Evolutionary conservation across 495 filamentous ascomycete genomes (phyloP).

Genomic region (Lentithecium fluviatile): DNA sequence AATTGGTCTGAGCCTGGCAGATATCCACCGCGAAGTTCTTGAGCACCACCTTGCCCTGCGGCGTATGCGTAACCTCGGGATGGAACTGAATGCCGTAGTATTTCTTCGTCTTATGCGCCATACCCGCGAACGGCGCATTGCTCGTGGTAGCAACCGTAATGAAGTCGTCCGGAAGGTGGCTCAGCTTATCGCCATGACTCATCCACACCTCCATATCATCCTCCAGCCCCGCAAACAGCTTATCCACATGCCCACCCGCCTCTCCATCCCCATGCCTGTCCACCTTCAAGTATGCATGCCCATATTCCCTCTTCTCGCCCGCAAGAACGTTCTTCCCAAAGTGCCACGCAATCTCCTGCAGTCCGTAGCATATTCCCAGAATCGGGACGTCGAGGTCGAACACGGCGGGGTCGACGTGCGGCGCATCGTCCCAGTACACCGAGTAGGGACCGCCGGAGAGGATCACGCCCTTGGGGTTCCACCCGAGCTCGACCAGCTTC

Average conservation of each 20-base stretch:
- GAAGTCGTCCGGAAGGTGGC: slow-evolving; percentile 68
- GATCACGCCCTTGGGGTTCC: slow-evolving; percentile 79
- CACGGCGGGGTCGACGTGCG: slow-evolving; percentile 74
- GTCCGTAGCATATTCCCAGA: slow-evolving; percentile 76
- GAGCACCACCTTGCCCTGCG: slow-evolving; percentile 62
- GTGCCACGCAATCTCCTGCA: slow-evolving; percentile 81
- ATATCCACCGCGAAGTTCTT: slow-evolving; percentile 80
- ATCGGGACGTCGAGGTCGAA: slow-evolving; percentile 78
- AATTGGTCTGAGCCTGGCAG: slow-evolving; percentile 69
- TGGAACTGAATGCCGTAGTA: slow-evolving; percentile 84
- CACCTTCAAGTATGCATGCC: slow-evolving; percentile 59
- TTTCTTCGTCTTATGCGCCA: slow-evolving; percentile 68
- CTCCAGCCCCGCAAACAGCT: slow-evolving; percentile 68
- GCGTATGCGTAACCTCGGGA: slow-evolving; percentile 76
- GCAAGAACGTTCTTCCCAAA: slow-evolving; percentile 68
- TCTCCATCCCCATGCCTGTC: slow-evolving; percentile 50
- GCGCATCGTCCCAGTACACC: slow-evolving; percentile 70
- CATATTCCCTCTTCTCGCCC: slow-evolving; percentile 71
- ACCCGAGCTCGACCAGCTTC: slow-evolving; percentile 74
- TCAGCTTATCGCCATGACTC: slow-evolving; percentile 85
- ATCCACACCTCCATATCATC: slow-evolving; percentile 74
- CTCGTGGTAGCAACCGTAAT: slow-evolving; percentile 66
- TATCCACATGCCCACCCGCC: slow-evolving; percentile 57
- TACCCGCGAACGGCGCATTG: slow-evolving; percentile 78
- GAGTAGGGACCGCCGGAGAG: slow-evolving; percentile 74